Evolutionary conservation across 805 yeast species (phyloP), one percentile per base, ranked within the genome.

Genomic region (Monosporozyma siamensis): DNA sequence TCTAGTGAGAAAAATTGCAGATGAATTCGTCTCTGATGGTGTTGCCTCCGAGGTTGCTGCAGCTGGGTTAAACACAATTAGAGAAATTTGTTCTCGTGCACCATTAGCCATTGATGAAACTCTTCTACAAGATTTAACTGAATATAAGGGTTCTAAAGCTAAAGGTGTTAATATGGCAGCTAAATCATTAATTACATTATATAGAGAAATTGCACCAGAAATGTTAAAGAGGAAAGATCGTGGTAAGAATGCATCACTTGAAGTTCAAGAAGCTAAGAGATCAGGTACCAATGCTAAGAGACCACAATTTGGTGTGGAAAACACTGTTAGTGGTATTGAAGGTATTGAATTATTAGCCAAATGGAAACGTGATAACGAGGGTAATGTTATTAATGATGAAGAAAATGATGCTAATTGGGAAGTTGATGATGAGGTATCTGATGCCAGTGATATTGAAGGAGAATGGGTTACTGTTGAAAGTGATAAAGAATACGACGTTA

Each of bases 41-140:
- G 98, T 92, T 31, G 88, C 97, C 12, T 80, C 95, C 26, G 96
- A 92, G 65, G 99, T 89, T 42, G 97, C 97, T 4, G 88, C 97
- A 41, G 97, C 97, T 4, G 99, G 99, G 56, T 73, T 92, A 51
- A 92, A 92, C 64, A 85, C 97, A 3, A 90, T 90, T 46, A 74
- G 97, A 53, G 98, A 92, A 65, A 87, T 92, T 45, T 72, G 89
- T 49, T 65, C 95, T 2, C 80, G 99, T 70, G 94, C 95, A 9
- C 97, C 98, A 12, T 70, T 90, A 50, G 95, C 97, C 21, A 88
- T 92, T 54, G 97, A 88, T 41, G 80, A 83, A 42, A 77, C 89
- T 2, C 68, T 92, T 40, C 69, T 92, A 46, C 97, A 89, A 52
- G 99, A 92, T 65, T 72, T 92, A 59, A 74, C 82, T 7, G 95